phyloP scores from a whole-genome alignment of 106 monocot species.

The Allium sativum region DNA sequence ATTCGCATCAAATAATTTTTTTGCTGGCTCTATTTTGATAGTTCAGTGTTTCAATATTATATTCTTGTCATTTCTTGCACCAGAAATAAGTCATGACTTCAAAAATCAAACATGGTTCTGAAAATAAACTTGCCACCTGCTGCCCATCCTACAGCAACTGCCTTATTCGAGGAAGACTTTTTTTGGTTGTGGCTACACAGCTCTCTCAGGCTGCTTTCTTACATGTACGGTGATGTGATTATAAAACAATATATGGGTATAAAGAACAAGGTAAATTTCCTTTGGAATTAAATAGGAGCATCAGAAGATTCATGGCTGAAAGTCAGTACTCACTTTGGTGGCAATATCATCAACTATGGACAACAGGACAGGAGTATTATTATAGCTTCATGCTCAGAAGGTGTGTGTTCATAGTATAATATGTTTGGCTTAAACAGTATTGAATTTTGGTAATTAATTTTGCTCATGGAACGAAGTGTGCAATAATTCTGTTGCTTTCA shows the following conservation, averaged over 20 bases:
- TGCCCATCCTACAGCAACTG: too few relatives aligned
- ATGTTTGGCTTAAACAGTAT: background rate
- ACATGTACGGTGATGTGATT: conserved; percentile 79
- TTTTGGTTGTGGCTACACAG: too few relatives aligned
- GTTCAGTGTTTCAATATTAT: too few relatives aligned
- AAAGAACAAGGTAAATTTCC: conserved; percentile 49
- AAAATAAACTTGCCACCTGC: too few relatives aligned
- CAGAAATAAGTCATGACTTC: too few relatives aligned
- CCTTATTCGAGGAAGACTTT: too few relatives aligned
- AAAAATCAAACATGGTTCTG: too few relatives aligned
- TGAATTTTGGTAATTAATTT: background rate
- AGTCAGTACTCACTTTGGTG: conserved; percentile 51
- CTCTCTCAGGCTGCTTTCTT: conserved; percentile 69
- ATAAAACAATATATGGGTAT: conserved; percentile 39
- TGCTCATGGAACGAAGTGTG: too few relatives aligned
- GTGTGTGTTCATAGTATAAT: conserved; percentile 12
- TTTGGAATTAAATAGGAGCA: conserved; percentile 88
- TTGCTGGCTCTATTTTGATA: too few relatives aligned
- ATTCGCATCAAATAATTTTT: too few relatives aligned
- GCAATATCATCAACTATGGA: conserved; percentile 63
- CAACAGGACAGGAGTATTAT: conserved; percentile 78
- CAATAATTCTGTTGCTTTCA: too few relatives aligned
- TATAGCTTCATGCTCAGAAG: conserved; percentile 90
- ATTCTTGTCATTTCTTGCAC: too few relatives aligned
- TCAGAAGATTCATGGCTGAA: conserved; percentile 71